Evolutionary conservation across 139 green algal species (phyloP), one percentile per base, ranked within the genome.

Genomic region (Closterium sp.): DNA sequence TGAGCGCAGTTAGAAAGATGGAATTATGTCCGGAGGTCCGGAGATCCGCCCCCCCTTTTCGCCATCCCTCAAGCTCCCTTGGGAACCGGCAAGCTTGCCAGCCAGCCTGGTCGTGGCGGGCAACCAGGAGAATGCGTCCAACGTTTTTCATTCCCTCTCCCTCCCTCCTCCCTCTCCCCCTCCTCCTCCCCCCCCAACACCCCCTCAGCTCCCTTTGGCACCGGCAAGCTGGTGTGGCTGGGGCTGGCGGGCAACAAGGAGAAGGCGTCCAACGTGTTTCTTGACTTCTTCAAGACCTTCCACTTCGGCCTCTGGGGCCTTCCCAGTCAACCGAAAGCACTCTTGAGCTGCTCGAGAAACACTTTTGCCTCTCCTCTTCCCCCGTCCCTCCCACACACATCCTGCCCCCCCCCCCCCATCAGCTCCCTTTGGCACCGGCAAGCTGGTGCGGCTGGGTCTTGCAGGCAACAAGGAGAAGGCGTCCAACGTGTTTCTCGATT

Each of bases 291-390:
- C 33, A 34, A 36, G 30, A 38, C 30, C 12, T 55, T 88, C 85
- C 85, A 88, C 33, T 36, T 88, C 85, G 31, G 31, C 33, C 85
- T 88, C n/a, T 88, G 85, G 85, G 85, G 85, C 34, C 21, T 66
- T 43, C 85, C 4, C 4, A 8, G 4, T 8, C 84, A 31, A 5
- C 84, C 25, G 4, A 6, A n/a, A 31, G 31, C 84, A 38, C 31
- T 31, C 10, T 8, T n/a, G 6, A 88, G 4, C 36, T 4, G 4
- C 36, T 55, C 36, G n/a, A n/a, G n/a, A n/a, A n/a, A 55, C 36
- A 55, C 36, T 6, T 55, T 76, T 76, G 16, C 55, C 12, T 12
- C 9, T 12, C 5, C 12, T 12, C 55, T 12, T 28, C 55, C 55
- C 55, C 55, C 55, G 16, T 76, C 12, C 12, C 16, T 12, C 9